Evolutionary conservation across 257 asterid species (phyloP).

Genomic region (Prunella vulgaris): DNA sequence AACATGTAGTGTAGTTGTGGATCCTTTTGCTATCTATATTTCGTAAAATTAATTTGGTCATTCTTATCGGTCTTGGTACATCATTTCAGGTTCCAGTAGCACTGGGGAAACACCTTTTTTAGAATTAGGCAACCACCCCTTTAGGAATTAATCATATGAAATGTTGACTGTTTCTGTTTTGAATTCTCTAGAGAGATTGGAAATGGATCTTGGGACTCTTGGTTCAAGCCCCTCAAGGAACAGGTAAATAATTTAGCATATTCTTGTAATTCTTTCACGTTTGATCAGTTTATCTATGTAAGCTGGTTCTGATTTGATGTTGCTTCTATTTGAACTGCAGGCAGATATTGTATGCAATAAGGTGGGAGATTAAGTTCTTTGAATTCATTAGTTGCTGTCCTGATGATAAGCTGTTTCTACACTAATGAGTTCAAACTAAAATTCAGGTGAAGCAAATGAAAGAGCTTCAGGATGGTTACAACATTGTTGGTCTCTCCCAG

Average conservation of each 20-base stretch:
- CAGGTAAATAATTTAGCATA: conserved; percentile 43
- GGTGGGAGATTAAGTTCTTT: conserved; percentile 47
- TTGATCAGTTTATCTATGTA: not conserved
- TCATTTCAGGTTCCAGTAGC: too few relatives aligned
- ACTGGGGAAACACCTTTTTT: too few relatives aligned
- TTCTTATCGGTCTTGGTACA: too few relatives aligned
- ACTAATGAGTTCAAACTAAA: conserved; percentile 18
- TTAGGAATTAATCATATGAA: not conserved
- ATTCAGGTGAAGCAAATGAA: conserved; percentile 82
- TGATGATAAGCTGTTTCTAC: conserved; percentile 18
- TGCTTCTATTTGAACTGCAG: conserved; percentile 44
- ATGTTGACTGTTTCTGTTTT: not conserved
- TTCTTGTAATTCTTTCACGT: not conserved
- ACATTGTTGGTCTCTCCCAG: conserved; percentile 97
- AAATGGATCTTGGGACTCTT: conserved; percentile 47
- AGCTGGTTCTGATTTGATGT: conserved; percentile 19
- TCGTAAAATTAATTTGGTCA: too few relatives aligned
- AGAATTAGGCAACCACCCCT: not conserved
- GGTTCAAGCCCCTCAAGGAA: conserved; percentile 77
- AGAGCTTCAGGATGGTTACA: conserved; percentile 78
- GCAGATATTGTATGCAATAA: conserved; percentile 74
- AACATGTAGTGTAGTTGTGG: too few relatives aligned
- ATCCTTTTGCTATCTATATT: too few relatives aligned
- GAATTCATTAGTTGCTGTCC: not conserved
- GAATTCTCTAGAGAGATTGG: conserved; percentile 66